These are phyloP conservation scores for Neofusicoccum ribis DNA, from an alignment of 2,329 filamentous ascomycete genomes.

Conservation along the genomic window DNA sequence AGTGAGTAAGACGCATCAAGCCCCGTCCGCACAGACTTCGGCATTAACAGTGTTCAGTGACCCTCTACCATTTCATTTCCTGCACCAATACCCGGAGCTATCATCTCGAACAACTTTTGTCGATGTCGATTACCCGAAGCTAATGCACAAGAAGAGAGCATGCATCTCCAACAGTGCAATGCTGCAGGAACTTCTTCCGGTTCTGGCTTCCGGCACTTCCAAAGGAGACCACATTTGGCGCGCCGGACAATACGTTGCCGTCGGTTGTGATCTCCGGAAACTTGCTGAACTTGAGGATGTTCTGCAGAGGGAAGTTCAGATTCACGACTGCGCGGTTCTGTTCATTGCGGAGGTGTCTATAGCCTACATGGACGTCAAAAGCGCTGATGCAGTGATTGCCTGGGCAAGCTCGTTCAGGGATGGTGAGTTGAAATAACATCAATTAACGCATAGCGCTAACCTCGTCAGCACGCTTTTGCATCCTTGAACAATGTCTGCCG, in stretches of 20 bases:
- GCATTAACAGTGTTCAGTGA: conserved; percentile 59
- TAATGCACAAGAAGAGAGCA: conserved; percentile 72
- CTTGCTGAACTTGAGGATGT: conserved; percentile 60
- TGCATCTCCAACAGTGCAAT: conserved; percentile 63
- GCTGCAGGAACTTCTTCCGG: conserved; percentile 42
- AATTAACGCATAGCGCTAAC: conserved; percentile 16
- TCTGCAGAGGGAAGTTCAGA: conserved; percentile 59
- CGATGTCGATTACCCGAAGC: conserved; percentile 81
- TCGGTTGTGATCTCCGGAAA: conserved; percentile 79
- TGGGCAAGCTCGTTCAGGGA: conserved; percentile 74
- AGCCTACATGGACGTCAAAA: conserved; percentile 79
- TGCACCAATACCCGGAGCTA: conserved; percentile 63
- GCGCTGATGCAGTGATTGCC: conserved; percentile 70
- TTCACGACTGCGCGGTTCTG: conserved; percentile 63
- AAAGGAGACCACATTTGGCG: conserved; percentile 31
- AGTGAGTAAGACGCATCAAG: conserved; percentile 61
- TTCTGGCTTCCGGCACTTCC: conserved; percentile 30
- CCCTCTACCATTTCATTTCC: conserved; percentile 80
- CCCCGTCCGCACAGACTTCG: no score
- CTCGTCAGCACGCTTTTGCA: conserved; percentile 70
- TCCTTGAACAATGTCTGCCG: conserved; percentile 84
- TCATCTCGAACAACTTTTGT: conserved; percentile 68
- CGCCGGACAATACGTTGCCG: conserved; percentile 71
- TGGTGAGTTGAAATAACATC: conserved; percentile 49
- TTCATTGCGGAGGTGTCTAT: conserved; percentile 90